Evolutionary conservation across 2,329 filamentous ascomycete species (phyloP), one percentile per base, ranked within the genome.

Genomic region (Microsporum canis): DNA sequence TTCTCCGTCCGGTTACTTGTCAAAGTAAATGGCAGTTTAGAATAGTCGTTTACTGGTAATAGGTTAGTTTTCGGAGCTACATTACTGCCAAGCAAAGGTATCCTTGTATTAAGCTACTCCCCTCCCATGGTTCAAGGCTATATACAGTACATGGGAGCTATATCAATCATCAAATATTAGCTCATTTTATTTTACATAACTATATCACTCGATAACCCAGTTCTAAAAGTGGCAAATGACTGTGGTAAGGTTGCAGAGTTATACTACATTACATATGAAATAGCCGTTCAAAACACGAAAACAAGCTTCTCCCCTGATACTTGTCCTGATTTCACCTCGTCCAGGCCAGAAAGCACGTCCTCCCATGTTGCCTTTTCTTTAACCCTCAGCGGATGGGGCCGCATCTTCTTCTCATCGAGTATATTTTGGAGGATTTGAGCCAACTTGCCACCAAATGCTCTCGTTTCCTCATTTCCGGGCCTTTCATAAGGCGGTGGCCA

Each of bases 401-500:
- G 36, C 29, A 62, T 49, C 7, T 60, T 62, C 3, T 43, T 36
- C n/a, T 41, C 51, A 17, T 60, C 34, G 17, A 62, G 51, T 29
- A 62, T 41, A n/a, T 43, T 27, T 34, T 62, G 34, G 29, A 60
- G 45, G 34, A 39, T 34, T 17, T 49, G 27, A 58, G 31, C 29
- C 5, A 47, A 49, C 10, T 23, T 59, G 3, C 31, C 29, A 10
- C 49, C 47, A 14, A 51, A 62, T 8, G n/a, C 39, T 6, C 51
- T 57, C 23, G 58, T 47, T 47, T 61, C 58, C 45, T 43, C 61
- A 59, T 49, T 61, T 41, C 59, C 47, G 5, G 33, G n/a, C 29
- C 57, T 47, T n/a, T 45, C 61, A 29, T 60, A 61, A 1, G 62
- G 62, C n/a, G 31, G 51, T 5, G 62, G 60, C 58, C 60, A 59